Base-by-base conservation (phyloP, 1,139 yeast species). In the Taphrina betulina region DNA sequence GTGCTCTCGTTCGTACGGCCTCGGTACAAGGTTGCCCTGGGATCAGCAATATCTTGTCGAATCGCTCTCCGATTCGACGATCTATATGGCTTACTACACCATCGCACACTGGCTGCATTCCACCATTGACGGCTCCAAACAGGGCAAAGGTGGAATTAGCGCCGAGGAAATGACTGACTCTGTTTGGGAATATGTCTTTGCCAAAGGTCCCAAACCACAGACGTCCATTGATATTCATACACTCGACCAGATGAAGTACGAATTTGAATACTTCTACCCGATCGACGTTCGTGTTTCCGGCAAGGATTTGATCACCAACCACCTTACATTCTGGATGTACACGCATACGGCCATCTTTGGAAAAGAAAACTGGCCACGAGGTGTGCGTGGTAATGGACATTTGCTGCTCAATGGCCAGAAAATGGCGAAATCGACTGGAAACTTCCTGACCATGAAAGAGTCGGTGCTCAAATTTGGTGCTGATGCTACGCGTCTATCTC, bases 371-470 rank as follows among this genome's bases (percentile, higher is more conserved):
- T 92, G 98, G 98, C 98, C 98, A 62, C 78, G 74, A 64, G 96
- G 97, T 70, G 78, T 92, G 63, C 85, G 98, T 74, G 88, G 88
- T 63, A 92, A 92, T 67, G 99, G 99, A 63, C 98, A 92, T 69
- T 80, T 94, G 72, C 73, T 92, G 78, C 81, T 94, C 71, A 94
- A 92, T 75, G 90, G 92, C 68, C 95, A 94, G 66, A 92, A 92
- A 78, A 92, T 92, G 99, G 83, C 97, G 58, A 92, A 92, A 73
- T 85, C 95, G 37, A 90, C 97, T 34, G 99, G 99, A 73, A 92
- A 92, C 75, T 92, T 94, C 70, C 78, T 89, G 83, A 92, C 98
- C 53, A 77, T 92, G 69, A 80, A 83, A 66, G 89, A 92, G 71
- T 79, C 85, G 66, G 83, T 84, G 59, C 78, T 80, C 65, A 94